phyloP scores from a whole-genome alignment of 352 stramenopile genomes.

The Elongisporangium anandrum region DNA sequence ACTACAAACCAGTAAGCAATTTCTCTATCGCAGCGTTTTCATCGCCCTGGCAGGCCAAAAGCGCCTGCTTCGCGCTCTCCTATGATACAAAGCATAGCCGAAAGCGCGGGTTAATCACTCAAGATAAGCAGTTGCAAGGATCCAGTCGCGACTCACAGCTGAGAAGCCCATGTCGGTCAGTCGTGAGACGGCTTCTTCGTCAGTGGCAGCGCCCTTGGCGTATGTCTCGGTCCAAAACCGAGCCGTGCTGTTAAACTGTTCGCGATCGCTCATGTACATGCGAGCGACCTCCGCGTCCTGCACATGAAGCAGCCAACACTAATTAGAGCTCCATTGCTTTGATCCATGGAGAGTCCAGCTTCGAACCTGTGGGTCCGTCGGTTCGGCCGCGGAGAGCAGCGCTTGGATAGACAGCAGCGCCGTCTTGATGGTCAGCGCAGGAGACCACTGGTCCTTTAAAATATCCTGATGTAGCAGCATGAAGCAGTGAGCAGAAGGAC shows the following conservation, averaged over 20 bases:
- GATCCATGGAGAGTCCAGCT: background rate
- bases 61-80: slow-evolving; percentile 66
- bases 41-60: slow-evolving; percentile 67
- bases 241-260: slow-evolving; percentile 92
- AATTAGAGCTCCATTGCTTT: background rate
- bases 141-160: slow-evolving; percentile 25
- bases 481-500: slow-evolving; percentile 1
- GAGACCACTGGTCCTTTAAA: slow-evolving; percentile 96
- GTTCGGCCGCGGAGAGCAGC: slow-evolving; percentile 93
- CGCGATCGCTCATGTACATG: slow-evolving; percentile 93
- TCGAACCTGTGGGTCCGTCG: slow-evolving; percentile 67
- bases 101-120: too few relatives aligned
- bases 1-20: slow-evolving; percentile 65
- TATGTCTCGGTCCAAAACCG: slow-evolving; percentile 97
- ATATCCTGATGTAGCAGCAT: slow-evolving; percentile 85
- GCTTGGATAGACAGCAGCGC: slow-evolving; percentile 94
- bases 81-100: slow-evolving; percentile 11
- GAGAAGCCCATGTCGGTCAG: slow-evolving; percentile 88
- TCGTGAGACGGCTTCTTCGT: slow-evolving; percentile 57
- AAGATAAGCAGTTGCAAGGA: background rate
- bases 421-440: slow-evolving; percentile 97
- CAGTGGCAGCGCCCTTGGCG: slow-evolving; percentile 66
- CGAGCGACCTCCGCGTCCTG: slow-evolving; percentile 95
- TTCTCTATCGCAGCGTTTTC: slow-evolving; percentile 88
- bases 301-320: slow-evolving; percentile 13